phyloP scores from a whole-genome alignment of 2,329 filamentous ascomycete genomes.

The Fonsecaea pedrosoi region DNA sequence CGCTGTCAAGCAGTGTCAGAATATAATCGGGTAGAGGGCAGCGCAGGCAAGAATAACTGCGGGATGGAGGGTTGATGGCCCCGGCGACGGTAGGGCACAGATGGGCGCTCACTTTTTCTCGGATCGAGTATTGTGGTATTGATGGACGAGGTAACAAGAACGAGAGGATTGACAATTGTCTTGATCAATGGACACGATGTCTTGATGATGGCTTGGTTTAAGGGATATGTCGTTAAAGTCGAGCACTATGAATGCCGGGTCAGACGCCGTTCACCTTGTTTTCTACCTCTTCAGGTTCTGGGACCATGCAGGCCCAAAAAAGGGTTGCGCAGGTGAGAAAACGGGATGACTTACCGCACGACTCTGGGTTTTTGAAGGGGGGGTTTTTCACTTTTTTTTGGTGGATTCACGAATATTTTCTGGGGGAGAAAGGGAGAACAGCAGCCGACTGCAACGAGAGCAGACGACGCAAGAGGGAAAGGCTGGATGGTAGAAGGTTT shows the following conservation, averaged over 20 bases:
- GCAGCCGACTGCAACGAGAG: conserved; percentile 38
- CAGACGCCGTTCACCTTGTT: conserved; percentile 11
- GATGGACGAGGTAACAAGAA: conserved; percentile 17
- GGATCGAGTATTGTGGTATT: neutral
- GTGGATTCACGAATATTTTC: conserved; percentile 44
- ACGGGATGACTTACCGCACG: conserved; percentile 34
- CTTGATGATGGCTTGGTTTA: conserved; percentile 15
- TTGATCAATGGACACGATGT: conserved; percentile 23
- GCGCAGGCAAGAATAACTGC: neutral
- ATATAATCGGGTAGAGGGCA: neutral
- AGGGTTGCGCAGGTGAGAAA: conserved; percentile 26
- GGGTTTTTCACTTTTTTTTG: conserved; percentile 49
- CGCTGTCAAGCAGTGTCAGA: conserved; percentile 62
- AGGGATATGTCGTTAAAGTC: conserved; percentile 35
- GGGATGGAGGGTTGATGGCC: neutral
- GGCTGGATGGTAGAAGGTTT: conserved; percentile 33
- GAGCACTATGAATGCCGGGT: conserved; percentile 27
- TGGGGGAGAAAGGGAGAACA: conserved; percentile 41
- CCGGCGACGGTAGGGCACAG: conserved; percentile 8
- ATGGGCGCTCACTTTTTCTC: conserved; percentile 29
- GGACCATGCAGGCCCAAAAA: conserved; percentile 14
- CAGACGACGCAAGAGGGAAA: conserved; percentile 36
- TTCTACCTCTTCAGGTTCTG: neutral
- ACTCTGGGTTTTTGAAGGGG: conserved; percentile 43
- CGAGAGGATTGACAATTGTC: conserved; percentile 21